A percentile compares a stretch with the other conserved stretches of the same genome.
These are phyloP conservation scores for Hymenoscyphus repandus DNA, from an alignment of 2,329 filamentous ascomycete genomes.

Conservation along the genomic window DNA sequence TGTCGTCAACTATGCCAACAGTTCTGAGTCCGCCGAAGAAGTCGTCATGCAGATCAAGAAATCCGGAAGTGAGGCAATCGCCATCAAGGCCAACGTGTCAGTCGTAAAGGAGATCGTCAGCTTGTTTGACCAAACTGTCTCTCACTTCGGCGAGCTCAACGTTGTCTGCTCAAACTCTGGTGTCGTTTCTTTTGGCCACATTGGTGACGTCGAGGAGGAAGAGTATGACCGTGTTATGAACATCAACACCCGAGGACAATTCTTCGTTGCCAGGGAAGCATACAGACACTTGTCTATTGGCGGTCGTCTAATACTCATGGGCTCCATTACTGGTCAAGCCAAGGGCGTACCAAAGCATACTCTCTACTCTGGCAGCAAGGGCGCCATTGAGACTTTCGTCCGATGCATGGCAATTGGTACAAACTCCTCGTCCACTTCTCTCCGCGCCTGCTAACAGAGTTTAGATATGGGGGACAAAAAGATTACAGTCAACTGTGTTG, in stretches of 20 bases:
- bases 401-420: conserved; percentile 65
- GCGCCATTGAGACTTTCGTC: conserved; percentile 71
- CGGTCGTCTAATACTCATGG: conserved; percentile 71
- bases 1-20: conserved; percentile 51
- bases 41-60: conserved; percentile 58
- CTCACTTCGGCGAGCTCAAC: conserved; percentile 28
- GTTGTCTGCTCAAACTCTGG: conserved; percentile 32
- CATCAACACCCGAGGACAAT: conserved; percentile 63
- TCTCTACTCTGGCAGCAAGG: conserved; percentile 71
- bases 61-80: conserved; percentile 47
- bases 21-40: conserved; percentile 56
- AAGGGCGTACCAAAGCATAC: conserved; percentile 66
- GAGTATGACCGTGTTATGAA: conserved; percentile 46
- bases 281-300: conserved; percentile 66
- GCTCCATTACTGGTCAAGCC: conserved; percentile 62
- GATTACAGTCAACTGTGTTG: conserved; percentile 65
- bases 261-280: conserved; percentile 72
- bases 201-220: conserved; percentile 27
- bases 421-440: conserved; percentile 48
- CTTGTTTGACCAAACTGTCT: conserved; percentile 25
- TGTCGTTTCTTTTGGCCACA: conserved; percentile 47
- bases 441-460: conserved; percentile 40
- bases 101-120: conserved; percentile 33
- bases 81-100: conserved; percentile 56
- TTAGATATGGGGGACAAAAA: conserved; percentile 51